Conservation (phyloP, 768 basidiomycete genomes). For the Suillus lakei region DNA sequence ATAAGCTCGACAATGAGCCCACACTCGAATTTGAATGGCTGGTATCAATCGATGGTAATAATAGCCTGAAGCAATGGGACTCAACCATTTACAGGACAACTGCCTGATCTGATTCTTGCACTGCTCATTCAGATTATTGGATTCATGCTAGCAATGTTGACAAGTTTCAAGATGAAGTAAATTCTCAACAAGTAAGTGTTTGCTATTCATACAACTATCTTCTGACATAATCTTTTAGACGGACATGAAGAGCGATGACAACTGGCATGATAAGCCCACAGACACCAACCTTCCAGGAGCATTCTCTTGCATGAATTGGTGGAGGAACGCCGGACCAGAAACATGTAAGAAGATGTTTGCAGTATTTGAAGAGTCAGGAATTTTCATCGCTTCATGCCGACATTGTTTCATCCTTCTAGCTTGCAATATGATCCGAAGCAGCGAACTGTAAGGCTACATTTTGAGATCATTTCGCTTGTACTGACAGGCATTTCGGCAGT, state of each 20-base stretch:
- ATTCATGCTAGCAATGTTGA: neutral
- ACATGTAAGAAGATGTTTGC: slow-evolving; percentile 2
- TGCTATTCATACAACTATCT: neutral
- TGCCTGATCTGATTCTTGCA: neutral
- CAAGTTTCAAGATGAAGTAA: slow-evolving; percentile 10
- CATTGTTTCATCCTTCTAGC: slow-evolving; percentile 11
- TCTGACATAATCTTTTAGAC: neutral
- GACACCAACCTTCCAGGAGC: neutral
- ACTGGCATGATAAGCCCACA: neutral
- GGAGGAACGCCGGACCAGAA: slow-evolving; percentile 15
- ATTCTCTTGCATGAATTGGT: slow-evolving; percentile 6
- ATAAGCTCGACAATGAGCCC: slow-evolving; percentile 10
- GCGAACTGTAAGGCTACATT: slow-evolving; percentile 13
- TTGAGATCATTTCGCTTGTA: slow-evolving; percentile 21
- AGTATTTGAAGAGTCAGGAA: slow-evolving; percentile 6
- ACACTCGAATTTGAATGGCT: neutral
- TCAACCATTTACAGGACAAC: neutral
- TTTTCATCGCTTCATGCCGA: slow-evolving; percentile 9
- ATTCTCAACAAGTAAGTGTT: neutral
- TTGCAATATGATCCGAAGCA: slow-evolving; percentile 22
- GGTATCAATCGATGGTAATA: slow-evolving; percentile 7
- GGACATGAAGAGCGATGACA: neutral
- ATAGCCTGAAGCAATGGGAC: slow-evolving; percentile 5
- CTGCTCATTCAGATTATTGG: slow-evolving; percentile 4
- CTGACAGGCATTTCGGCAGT: neutral